Evolutionary conservation across 2,329 filamentous ascomycete genomes (phyloP).

Genomic region (Waltergamsia citrina): DNA sequence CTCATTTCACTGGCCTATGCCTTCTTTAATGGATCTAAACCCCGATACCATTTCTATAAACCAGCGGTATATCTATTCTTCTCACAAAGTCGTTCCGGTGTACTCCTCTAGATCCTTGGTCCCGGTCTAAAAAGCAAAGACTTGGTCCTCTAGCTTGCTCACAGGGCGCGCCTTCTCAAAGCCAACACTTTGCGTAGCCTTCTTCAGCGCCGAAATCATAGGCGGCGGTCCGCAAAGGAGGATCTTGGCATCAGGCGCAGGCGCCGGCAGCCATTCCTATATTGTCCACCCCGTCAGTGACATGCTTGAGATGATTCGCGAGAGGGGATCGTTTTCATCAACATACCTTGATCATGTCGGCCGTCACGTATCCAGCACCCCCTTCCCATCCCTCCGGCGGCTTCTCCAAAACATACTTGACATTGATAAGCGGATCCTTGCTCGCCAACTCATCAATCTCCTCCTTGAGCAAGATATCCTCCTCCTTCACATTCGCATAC

Average conservation of each 20-base stretch:
- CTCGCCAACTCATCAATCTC: slow-evolving; percentile 73
- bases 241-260: slow-evolving; percentile 83
- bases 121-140: slow-evolving; percentile 99
- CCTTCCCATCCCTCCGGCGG: slow-evolving; percentile 86
- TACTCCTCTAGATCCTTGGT: too few species aligned
- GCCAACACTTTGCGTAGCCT: slow-evolving; percentile 78
- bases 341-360: slow-evolving; percentile 84
- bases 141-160: slow-evolving; percentile 96
- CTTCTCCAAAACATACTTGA: slow-evolving; percentile 96
- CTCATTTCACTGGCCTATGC: too few species aligned
- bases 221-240: slow-evolving; percentile 91
- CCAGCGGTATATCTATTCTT: too few species aligned
- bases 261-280: slow-evolving; percentile 70
- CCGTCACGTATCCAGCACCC: slow-evolving; percentile 88
- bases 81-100: too few species aligned
- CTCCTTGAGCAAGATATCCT: slow-evolving; percentile 90
- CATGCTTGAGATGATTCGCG: slow-evolving; percentile 16
- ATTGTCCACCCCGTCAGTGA: too few species aligned
- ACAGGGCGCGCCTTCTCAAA: slow-evolving; percentile 89
- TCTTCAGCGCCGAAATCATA: slow-evolving; percentile 97
- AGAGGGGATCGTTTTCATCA: background rate
- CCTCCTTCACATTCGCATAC: slow-evolving; percentile 89
- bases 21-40: too few species aligned
- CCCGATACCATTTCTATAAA: too few species aligned
- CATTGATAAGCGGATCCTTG: slow-evolving; percentile 71